Evolutionary conservation across 1,139 yeast genomes (phyloP).

Genomic region (Blastobotrys proliferans): DNA sequence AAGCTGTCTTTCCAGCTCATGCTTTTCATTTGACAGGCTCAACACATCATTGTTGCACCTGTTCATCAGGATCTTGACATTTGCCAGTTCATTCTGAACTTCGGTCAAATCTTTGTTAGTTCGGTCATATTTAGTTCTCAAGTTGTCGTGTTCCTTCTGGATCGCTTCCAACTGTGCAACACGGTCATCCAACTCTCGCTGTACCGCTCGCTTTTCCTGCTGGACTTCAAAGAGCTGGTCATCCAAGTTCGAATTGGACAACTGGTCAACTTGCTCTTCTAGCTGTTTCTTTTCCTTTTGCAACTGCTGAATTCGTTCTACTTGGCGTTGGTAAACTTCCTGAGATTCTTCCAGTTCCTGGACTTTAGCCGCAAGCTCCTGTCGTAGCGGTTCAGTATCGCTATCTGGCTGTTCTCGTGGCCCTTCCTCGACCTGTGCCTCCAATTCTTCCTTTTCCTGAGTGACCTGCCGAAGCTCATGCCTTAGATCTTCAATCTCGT

Average conservation of each 20-base stretch:
- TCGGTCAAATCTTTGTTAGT: conserved; percentile 11
- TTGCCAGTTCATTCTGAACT: conserved; percentile 18
- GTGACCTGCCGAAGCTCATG: conserved; percentile 13
- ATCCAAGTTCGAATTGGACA: conserved; percentile 2
- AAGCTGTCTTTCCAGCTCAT: conserved; percentile 19
- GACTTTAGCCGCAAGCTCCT: conserved; percentile 22
- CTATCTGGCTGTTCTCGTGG: conserved; percentile 10
- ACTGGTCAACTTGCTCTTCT: conserved; percentile 3
- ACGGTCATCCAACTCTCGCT: conserved; percentile 10
- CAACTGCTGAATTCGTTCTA: conserved; percentile 15
- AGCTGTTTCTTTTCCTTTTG: conserved; percentile 10
- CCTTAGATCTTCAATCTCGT: conserved; percentile 23
- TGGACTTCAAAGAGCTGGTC: conserved; percentile 16
- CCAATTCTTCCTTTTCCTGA: conserved; percentile 2
- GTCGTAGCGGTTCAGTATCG: too few relatives aligned
- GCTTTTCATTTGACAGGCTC: conserved; percentile 22
- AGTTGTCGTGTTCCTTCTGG: conserved; percentile 6
- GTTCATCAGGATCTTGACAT: conserved; percentile 19
- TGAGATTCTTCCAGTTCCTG: conserved; percentile 19
- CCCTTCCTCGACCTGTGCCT: conserved; percentile 12
- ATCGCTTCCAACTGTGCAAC: conserved; percentile 6
- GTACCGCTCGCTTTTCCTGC: conserved; percentile 13
- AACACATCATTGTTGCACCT: conserved; percentile 22
- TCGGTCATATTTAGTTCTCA: background rate
- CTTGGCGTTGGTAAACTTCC: conserved; percentile 16